These are phyloP conservation scores for Candida oleophila DNA, from an alignment of 805 yeast genomes.

Conservation along the genomic window DNA sequence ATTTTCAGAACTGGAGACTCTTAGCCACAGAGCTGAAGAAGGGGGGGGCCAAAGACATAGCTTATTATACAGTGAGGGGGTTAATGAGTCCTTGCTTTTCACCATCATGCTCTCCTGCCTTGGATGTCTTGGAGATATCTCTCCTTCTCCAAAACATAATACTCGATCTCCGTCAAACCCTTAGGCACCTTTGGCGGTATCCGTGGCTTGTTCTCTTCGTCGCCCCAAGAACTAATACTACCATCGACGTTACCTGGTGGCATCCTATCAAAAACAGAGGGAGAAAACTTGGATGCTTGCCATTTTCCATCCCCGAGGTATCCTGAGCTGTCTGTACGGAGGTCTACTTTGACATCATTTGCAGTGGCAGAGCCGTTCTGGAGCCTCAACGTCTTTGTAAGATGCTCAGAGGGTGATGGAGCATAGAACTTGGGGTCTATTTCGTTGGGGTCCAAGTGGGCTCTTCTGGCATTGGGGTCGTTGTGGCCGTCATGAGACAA, in stretches of 20 bases:
- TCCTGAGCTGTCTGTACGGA: constrained; percentile 33
- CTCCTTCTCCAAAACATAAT: constrained; percentile 41
- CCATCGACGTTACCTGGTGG: constrained; percentile 15
- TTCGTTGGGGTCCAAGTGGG: constrained; percentile 23
- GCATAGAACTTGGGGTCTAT: constrained; percentile 40
- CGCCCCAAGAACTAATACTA: neutral
- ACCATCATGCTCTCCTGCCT: constrained; percentile 24
- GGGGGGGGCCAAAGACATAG: no score
- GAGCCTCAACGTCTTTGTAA: constrained; percentile 20
- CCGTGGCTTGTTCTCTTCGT: constrained; percentile 27
- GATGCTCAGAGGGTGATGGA: constrained; percentile 48
- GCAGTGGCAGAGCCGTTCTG: constrained; percentile 18
- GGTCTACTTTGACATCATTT: constrained; percentile 25
- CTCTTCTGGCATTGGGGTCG: constrained; percentile 16
- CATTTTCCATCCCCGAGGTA: constrained; percentile 41
- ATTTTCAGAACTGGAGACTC: no score
- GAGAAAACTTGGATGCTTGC: constrained; percentile 24
- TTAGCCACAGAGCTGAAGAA: no score
- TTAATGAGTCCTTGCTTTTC: no score
- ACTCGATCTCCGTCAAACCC: constrained; percentile 42
- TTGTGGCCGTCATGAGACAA: constrained; percentile 19
- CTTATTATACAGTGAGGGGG: no score
- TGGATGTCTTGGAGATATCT: constrained; percentile 37
- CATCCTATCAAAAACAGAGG: constrained; percentile 34
- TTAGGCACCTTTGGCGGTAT: constrained; percentile 46